Conservation (phyloP, 2,329 filamentous ascomycete genomes). For the Ophiostoma fasciatum region DNA sequence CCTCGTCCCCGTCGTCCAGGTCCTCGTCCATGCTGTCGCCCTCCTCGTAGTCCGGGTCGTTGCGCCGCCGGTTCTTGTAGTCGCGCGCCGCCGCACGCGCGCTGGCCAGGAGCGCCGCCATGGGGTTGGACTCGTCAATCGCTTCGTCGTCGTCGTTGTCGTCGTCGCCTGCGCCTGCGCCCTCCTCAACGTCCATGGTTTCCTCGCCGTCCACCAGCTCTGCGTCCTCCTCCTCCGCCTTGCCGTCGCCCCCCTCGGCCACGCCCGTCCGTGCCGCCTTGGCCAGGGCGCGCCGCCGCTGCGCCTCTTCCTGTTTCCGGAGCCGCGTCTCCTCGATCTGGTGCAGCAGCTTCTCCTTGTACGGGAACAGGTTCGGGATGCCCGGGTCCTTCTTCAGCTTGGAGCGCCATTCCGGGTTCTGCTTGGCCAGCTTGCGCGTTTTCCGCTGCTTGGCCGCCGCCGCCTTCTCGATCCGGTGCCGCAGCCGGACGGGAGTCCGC, state of each 20-base stretch:
- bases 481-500: constrained; percentile 73
- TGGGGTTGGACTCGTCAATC: constrained; percentile 57
- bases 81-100: constrained; percentile 63
- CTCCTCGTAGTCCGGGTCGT: constrained; percentile 43
- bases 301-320: constrained; percentile 65
- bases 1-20: constrained; percentile 22
- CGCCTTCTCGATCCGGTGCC: constrained; percentile 92
- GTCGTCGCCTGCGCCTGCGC: constrained; percentile 39
- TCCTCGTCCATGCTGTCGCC: constrained; percentile 24
- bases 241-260: constrained; percentile 22
- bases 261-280: constrained; percentile 47
- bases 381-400: constrained; percentile 95
- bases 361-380: constrained; percentile 93
- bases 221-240: constrained; percentile 27
- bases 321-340: constrained; percentile 85
- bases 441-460: constrained; percentile 85
- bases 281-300: constrained; percentile 55
- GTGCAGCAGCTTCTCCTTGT: constrained; percentile 87
- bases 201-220: constrained; percentile 29
- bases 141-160: constrained; percentile 31
- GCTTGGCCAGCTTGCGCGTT: constrained; percentile 74
- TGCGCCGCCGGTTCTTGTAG: constrained; percentile 52
- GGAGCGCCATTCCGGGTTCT: constrained; percentile 94
- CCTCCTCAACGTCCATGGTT: constrained; percentile 33
- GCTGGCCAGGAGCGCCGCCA: constrained; percentile 81